These are phyloP conservation scores for Byssochlamys sp. DNA, from an alignment of 2,329 filamentous ascomycete genomes.

Conservation along the genomic window DNA sequence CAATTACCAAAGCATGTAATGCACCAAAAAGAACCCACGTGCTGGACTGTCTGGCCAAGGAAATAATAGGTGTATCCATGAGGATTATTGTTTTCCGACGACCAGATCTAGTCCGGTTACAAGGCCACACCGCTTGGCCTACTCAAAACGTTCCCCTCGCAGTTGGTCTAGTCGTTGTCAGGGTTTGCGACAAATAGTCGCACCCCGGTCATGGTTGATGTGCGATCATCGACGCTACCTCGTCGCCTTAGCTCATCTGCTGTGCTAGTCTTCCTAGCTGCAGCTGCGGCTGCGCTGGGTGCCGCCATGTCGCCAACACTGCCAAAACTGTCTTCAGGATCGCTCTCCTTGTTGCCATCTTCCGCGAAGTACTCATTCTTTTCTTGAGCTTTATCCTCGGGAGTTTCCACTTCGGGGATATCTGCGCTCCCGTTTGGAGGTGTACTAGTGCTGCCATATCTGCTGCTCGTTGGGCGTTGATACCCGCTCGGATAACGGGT, in stretches of 20 bases:
- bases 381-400: conserved; percentile 19
- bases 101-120: neutral
- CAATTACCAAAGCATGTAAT: neutral
- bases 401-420: conserved; percentile 34
- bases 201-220: conserved; percentile 38
- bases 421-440: conserved; percentile 40
- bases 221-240: conserved; percentile 41
- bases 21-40: neutral
- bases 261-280: conserved; percentile 31
- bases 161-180: conserved; percentile 27
- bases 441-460: conserved; percentile 39
- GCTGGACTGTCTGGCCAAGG: neutral
- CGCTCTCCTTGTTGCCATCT: conserved; percentile 24
- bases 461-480: conserved; percentile 26
- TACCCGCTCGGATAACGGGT: conserved; percentile 36
- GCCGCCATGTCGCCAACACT: conserved; percentile 43
- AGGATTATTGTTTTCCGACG: neutral
- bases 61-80: neutral
- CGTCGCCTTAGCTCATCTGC: conserved; percentile 37
- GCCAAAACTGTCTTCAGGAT: conserved; percentile 47
- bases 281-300: conserved; percentile 30
- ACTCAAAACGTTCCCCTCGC: neutral
- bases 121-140: neutral
- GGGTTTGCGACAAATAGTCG: conserved; percentile 41
- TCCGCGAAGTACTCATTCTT: conserved; percentile 15